Base-by-base conservation (phyloP, 2,329 filamentous ascomycete genomes). In the Arthrinium puccinioides region DNA sequence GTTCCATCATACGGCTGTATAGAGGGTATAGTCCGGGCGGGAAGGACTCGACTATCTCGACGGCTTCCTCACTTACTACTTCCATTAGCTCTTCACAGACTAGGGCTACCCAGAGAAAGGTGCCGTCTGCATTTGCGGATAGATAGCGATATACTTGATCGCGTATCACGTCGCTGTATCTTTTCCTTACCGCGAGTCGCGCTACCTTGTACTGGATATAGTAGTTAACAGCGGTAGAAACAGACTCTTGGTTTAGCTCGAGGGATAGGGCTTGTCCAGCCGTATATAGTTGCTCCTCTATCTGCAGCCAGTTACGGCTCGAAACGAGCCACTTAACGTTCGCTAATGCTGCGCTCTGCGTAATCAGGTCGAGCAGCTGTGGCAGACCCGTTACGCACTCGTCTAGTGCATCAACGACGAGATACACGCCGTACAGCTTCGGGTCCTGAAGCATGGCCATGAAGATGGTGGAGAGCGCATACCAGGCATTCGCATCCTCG, bases 381-480 rank as follows among this genome's bases (percentile, higher is more conserved):
- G 24, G 4, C 15, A 46, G 42, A 28, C 49, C 58, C 6, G 19
- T 40, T 3, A 4, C 9, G 41, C 67, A 72, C 46, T 74, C 66
- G 39, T 74, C 65, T 0, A 73, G 59, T 1, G 62, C 66, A 48
- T 73, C 65, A 19, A 73, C 50, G 3, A 72, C 42, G 2, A 72
- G 33, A 39, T 59, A 61, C 0, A 52, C 54, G 0, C 5, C 44
- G 4, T 44, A 19, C 10, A 65, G 37, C 6, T 21, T 44, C 1
- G 52, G 45, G 37, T 69, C 62, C 29, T 55, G 20, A 2, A 74
- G 38, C 11, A 74, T 65, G 14, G 51, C 46, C 2, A 13, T 41
- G 7, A 72, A 57, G n/a, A 70, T 60, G 9, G 59, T 43, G 6
- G 48, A 55, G 21, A 71, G 30, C 11, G 53, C 54, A 32, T 53